Base-by-base conservation (phyloP, 2,329 filamentous ascomycete genomes). In the Periglandula ipomoeae region DNA sequence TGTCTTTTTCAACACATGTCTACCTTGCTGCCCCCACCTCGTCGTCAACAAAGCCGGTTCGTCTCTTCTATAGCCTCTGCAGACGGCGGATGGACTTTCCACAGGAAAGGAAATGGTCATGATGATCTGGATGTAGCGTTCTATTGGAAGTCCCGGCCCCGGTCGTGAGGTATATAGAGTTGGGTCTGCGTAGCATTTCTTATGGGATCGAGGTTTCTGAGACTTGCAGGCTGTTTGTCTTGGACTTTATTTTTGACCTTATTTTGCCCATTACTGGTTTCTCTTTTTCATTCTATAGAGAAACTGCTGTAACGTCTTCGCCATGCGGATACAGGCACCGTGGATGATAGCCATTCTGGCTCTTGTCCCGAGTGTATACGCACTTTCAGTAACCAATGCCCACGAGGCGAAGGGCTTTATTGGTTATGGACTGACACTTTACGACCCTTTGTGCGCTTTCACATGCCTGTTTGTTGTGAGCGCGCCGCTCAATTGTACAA, bases 391-490 rank as follows among this genome's bases (percentile, higher is more conserved):
- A 10, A 47, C 46, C 24, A 47, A 40, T 26, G 27, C 38, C 11
- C 11, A 30, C 5, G 46, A 47, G 13, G 53, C 51, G 22, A 48
- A 56, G 20, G 58, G 57, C 32, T 50, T 60, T 48, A 56, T 59
- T 40, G 57, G 57, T 24, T 58, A 56, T 40, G 55, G 56, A n/a
- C 59, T 61, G 47, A 50, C 45, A 56, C 73, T 87, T n/a, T 85
- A 82, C 71, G 84, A 85, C 63, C 70, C 76, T 1, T 79, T 84
- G n/a, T 80, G 74, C 38, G 70, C 73, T 1, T 84, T 82, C 53
- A 81, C 81, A 1, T 73, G 70, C 0, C 79, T 84, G 53, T 65
- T 71, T 60, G 48, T 48, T 6, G 32, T 55, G 23, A 20, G 22
- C 11, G 2, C 46, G n/a, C 46, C 46, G 15, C 35, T 47, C 8